These are phyloP conservation scores for Dryas drummondii DNA, from an alignment of 306 rosid genomes.

Conservation along the genomic window DNA sequence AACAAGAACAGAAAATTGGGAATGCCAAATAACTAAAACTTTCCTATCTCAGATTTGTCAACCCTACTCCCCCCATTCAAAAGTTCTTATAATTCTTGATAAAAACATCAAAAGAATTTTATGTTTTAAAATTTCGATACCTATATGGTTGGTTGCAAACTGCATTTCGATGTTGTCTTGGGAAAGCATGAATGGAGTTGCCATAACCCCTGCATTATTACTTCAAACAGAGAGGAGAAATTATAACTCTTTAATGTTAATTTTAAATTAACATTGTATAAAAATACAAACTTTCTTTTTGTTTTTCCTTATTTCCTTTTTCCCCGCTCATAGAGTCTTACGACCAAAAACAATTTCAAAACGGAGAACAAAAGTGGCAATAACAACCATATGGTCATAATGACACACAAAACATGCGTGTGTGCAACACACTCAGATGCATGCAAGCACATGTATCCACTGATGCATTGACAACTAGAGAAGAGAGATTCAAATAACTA, in stretches of 20 bases:
- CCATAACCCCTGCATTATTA: constrained; percentile 93
- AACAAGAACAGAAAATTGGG: constrained; percentile 6
- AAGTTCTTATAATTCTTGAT: background rate
- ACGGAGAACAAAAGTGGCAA: background rate
- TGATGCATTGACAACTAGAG: background rate
- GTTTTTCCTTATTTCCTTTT: background rate
- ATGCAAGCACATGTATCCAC: background rate
- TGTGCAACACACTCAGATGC: background rate
- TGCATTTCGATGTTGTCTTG: constrained; percentile 80
- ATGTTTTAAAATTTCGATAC: constrained; percentile 28
- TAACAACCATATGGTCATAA: background rate
- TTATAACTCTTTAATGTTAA: background rate
- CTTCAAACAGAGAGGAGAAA: constrained; percentile 46
- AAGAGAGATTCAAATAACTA: background rate
- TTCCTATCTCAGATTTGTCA: background rate
- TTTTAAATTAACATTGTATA: no score
- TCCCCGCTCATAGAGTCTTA: background rate
- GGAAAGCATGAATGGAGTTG: constrained; percentile 75
- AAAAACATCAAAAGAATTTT: constrained; percentile 11
- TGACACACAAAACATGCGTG: background rate
- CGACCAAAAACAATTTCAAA: background rate
- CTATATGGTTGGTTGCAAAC: constrained; percentile 91
- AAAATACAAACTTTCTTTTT: background rate
- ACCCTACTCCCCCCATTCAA: background rate
- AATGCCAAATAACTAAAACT: background rate